Percentiles rank a stretch among this genome's conserved stretches.
Conservation (phyloP, 495 filamentous ascomycete genomes). For the Aspergillus steynii region DNA sequence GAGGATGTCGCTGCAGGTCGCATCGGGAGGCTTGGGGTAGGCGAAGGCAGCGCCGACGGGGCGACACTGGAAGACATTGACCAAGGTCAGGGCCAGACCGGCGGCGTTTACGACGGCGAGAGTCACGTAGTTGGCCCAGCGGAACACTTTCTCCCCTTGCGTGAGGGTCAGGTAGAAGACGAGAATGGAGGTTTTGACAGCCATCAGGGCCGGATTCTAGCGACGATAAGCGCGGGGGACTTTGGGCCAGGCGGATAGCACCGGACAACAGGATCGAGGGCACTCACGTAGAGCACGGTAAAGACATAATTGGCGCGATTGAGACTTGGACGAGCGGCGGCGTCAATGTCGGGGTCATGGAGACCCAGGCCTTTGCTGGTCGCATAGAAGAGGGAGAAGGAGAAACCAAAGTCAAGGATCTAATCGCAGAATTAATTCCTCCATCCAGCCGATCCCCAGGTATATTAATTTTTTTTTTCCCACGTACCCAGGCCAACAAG, state of each 20-base stretch:
- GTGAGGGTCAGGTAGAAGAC: constrained; percentile 83
- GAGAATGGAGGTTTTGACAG: constrained; percentile 85
- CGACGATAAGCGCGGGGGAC: not conserved
- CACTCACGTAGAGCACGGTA: constrained; percentile 77
- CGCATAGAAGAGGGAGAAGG: constrained; percentile 73
- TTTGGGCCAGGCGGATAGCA: not conserved
- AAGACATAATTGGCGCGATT: constrained; percentile 77
- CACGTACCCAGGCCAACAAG: constrained; percentile 72
- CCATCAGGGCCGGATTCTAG: constrained; percentile 80
- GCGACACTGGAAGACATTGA: constrained; percentile 88
- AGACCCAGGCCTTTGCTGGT: constrained; percentile 70
- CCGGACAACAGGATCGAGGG: not conserved
- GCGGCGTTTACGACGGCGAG: constrained; percentile 73
- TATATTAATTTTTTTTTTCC: too few relatives aligned
- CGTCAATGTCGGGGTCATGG: constrained; percentile 65
- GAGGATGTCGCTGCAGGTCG: constrained; percentile 70
- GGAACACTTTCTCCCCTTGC: constrained; percentile 69
- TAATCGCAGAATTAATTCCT: constrained; percentile 22
- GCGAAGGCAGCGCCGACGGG: constrained; percentile 66
- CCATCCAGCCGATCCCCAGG: not conserved
- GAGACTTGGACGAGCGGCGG: constrained; percentile 45
- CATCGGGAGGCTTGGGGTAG: constrained; percentile 39
- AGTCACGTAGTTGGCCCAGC: constrained; percentile 68
- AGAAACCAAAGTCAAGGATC: constrained; percentile 73
- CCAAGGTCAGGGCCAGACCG: constrained; percentile 74